Base-by-base conservation (phyloP, 2,329 filamentous ascomycete species). In the Aspergillus amoenus region DNA sequence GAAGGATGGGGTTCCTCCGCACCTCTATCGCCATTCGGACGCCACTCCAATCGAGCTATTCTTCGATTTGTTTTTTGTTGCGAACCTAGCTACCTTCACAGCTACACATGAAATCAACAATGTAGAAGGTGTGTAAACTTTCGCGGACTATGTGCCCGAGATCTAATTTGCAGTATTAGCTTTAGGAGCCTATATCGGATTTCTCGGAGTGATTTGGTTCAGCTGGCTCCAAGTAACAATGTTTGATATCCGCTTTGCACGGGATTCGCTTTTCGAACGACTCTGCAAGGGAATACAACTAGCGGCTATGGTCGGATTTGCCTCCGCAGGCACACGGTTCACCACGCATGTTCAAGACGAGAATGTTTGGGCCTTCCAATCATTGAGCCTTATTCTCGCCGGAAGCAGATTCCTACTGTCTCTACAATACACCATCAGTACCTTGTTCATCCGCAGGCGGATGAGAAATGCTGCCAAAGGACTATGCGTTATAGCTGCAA, bases 161-260 rank as follows among this genome's bases (percentile, higher is more conserved):
- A 43, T 52, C 61, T 68, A 59, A 69, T 57, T 22, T 51, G 18
- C 5, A 17, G 32, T 39, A 24, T 24, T 48, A 78, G 75, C 70
- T 51, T 58, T 80, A 13, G 70, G 69, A 47, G 73, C 78, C 37
- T 81, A 84, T 65, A 73, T 83, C 52, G 75, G 82, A 42, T 84
- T 82, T 68, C 79, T 85, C 65, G 71, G 81, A 21, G 76, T 88
- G 17, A 74, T 88, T 5, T 89, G 86, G 86, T 82, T 87, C 57
- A 88, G 84, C n/a, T 89, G 87, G 87, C 79, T 88, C 37, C 78
- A 86, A 58, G 82, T 85, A 22, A 81, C 81, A 7, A 73, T 88
- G 1, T 88, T 85, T 68, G 87, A 89, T 69, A 82, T 88, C 37
- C 84, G 86, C 0, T 89, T 87, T 67, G 81, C 83, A 1, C 79